Evolutionary conservation across 2,329 filamentous ascomycete genomes (phyloP).

Genomic region (Hypoxylon sp.): DNA sequence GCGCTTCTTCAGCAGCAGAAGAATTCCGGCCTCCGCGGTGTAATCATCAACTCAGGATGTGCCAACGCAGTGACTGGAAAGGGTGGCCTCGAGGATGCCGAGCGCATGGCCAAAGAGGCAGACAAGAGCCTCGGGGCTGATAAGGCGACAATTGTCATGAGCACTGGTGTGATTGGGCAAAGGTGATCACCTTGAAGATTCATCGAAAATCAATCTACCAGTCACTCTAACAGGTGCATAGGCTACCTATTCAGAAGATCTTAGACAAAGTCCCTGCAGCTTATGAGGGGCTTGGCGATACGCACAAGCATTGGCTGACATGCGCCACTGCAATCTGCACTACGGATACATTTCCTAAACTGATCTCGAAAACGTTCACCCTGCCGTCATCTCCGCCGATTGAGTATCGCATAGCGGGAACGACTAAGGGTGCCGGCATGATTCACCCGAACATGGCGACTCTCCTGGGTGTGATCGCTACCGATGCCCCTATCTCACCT

Average conservation of each 20-base stretch:
- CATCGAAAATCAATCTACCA: not conserved
- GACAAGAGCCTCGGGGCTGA: slow-evolving; percentile 72
- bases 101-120: slow-evolving; percentile 83
- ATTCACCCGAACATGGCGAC: slow-evolving; percentile 99
- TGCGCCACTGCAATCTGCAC: slow-evolving; percentile 96
- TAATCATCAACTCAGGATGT: slow-evolving; percentile 95
- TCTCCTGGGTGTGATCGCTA: slow-evolving; percentile 90
- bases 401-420: slow-evolving; percentile 89
- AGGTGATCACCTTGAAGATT: slow-evolving; percentile 65
- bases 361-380: slow-evolving; percentile 86
- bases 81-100: slow-evolving; percentile 89
- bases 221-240: slow-evolving; percentile 55
- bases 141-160: slow-evolving; percentile 90
- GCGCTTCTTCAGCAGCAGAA: slow-evolving; percentile 76
- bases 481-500: slow-evolving; percentile 85
- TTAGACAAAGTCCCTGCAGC: slow-evolving; percentile 84
- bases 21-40: slow-evolving; percentile 80
- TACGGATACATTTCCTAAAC: slow-evolving; percentile 98
- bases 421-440: slow-evolving; percentile 99
- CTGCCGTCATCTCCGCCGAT: slow-evolving; percentile 83
- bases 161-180: slow-evolving; percentile 97
- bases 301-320: slow-evolving; percentile 88
- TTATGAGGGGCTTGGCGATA: slow-evolving; percentile 77
- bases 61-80: slow-evolving; percentile 97
- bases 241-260: slow-evolving; percentile 93